phyloP scores from a whole-genome alignment of 306 rosid species.

The Cyclanthera cordifolia region DNA sequence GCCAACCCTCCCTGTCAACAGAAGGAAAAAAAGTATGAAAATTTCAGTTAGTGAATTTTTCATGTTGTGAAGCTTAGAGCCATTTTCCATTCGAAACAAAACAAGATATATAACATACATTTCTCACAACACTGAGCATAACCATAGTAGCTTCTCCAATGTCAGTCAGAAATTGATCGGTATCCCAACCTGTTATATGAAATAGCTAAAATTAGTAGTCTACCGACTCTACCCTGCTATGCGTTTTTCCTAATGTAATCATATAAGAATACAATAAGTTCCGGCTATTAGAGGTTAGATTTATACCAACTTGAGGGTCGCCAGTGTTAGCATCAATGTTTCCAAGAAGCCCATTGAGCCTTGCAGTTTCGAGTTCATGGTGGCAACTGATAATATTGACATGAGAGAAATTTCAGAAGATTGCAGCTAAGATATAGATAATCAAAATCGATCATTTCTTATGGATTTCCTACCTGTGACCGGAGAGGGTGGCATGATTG shows the following conservation, averaged over 20 bases:
- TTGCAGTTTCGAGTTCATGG: conserved; percentile 94
- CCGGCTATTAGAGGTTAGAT: background rate
- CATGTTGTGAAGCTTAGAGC: background rate
- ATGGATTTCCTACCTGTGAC: conserved; percentile 61
- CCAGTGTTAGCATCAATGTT: conserved; percentile 90
- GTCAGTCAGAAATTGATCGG: conserved; percentile 88
- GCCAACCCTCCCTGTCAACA: conserved; percentile 67
- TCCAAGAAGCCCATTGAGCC: conserved; percentile 77
- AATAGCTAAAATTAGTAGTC: background rate
- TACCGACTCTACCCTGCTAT: background rate
- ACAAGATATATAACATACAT: conserved; percentile 29
- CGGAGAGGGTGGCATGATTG: conserved; percentile 92
- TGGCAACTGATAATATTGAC: conserved; percentile 46
- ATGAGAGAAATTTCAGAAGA: conserved; percentile 6
- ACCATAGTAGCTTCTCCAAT: conserved; percentile 76
- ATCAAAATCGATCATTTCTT: background rate
- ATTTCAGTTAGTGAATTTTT: background rate
- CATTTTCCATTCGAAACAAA: background rate
- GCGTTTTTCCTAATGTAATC: background rate
- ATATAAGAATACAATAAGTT: background rate
- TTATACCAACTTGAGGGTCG: conserved; percentile 85
- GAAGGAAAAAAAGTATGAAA: background rate
- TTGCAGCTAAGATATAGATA: background rate
- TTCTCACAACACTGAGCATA: conserved; percentile 72
- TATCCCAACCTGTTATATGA: conserved; percentile 70